Evolutionary conservation across 2,329 filamentous ascomycete genomes (phyloP), one percentile per base, ranked within the genome.

Genomic region (Talaromyces sp.): DNA sequence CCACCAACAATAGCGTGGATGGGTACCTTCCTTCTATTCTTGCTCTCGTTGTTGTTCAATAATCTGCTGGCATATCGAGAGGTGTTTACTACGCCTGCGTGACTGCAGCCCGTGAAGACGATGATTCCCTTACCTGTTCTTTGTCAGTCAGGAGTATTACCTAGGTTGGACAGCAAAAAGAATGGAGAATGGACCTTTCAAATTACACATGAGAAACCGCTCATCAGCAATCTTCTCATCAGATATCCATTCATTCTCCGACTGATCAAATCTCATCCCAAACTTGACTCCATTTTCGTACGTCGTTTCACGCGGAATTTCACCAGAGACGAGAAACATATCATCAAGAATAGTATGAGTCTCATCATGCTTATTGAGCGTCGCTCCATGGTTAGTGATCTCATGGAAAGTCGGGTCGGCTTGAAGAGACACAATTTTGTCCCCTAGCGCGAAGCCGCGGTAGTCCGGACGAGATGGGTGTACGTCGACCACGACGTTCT

Each of bases 21-120:
- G 0, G 81, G 81, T 3, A 75, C 70, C 1, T 72, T 69, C 3
- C 72, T 71, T 19, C 37, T 19, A 5, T 9, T 16, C 37, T 43
- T 27, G 19, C 8, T 22, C 5, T 47, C 3, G 37, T 24, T 35
- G 47, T 14, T 45, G 1, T 73, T 75, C 1, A 75, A 68, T 2
- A 82, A 73, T 1, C 80, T 73, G 0, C 82, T 47, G 0, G 83
- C 82, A 69, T 85, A 79, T 47, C 76, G 78, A 1, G 78, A 74
- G 2, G 81, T 78, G 68, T 86, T 86, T 62, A 86, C 80, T 8
- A 86, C 81, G 0, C 84, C 84, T 0, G 83, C 82, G 64, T 86
- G 84, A 67, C 81, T 83, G 73, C 84, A 86, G 11, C 83, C 84
- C 0, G 83, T 85, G 69, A 86, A 84, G 22, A 86, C 75, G 1